Base-by-base conservation (phyloP, 1,139 yeast species). In the Waltiozyma sp. region DNA sequence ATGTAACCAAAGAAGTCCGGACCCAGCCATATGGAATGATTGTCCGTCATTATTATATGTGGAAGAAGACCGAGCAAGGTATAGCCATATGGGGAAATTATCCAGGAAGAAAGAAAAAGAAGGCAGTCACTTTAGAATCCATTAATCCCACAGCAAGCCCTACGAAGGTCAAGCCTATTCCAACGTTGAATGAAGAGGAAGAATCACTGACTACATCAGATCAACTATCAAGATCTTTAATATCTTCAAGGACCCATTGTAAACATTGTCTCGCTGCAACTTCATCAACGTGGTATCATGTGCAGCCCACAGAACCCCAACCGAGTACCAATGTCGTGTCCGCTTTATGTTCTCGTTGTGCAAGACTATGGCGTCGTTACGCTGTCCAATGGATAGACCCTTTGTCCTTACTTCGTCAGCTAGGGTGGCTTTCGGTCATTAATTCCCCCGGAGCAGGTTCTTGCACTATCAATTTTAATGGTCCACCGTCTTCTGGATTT, bases 331-430 rank as follows among this genome's bases (percentile, higher is more conserved):
- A 56, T 2, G 62, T 63, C 37, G 58, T 58, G 0, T 56, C 70
- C 1, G 96, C 88, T 0, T 65, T 91, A 16, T 91, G 98, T 59
- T 65, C 73, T 40, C 69, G 97, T 43, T 91, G 98, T 66, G 96
- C 96, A 0, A 70, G 81, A 45, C 60, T 91, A 37, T 91, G 98
- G 98, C 70, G 96, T 58, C 67, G 93, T 38, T 91, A 91, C 59
- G 96, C 89, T 0, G 80, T 85, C 1, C 69, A 70, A n/a, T 91
- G 98, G 97, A 88, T 80, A 51, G 77, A 77, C 40, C 95, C 96
- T 0, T 57, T 65, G 21, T 91, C 82, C 46, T 78, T 86, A 0
- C 64, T 77, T 40, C 11, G 10, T 10, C 13, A 26, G 5, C 10
- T 26, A 14, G 31, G 31, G 8, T 21, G 4, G 23, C 23, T 21